Conservation (phyloP, 768 basidiomycete genomes). For the Leccinum subgranulosum region DNA sequence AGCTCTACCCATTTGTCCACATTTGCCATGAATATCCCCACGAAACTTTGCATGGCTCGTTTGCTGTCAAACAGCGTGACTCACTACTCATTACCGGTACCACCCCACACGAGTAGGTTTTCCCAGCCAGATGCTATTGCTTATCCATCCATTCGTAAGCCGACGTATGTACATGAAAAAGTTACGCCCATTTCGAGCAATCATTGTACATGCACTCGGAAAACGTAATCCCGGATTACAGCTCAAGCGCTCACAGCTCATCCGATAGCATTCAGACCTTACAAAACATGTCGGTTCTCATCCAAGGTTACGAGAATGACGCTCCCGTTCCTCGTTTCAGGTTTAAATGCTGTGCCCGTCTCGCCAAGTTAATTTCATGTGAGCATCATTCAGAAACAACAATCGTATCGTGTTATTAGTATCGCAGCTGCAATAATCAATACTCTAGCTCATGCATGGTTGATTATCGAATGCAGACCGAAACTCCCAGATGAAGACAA, state of each 20-base stretch:
- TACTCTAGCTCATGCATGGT: neutral
- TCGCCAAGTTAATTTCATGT: neutral
- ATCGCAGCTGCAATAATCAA: neutral
- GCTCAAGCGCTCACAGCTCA: neutral
- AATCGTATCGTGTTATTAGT: neutral
- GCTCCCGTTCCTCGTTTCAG: neutral
- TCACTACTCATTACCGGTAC: neutral
- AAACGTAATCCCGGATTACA: neutral
- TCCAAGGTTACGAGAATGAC: conserved; percentile 3
- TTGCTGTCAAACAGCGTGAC: neutral
- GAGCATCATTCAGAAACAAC: neutral
- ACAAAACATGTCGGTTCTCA: conserved; percentile 11
- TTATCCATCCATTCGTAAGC: neutral
- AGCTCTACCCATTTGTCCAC: neutral
- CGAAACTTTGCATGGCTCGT: neutral
- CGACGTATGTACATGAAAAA: neutral
- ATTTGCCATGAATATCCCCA: neutral
- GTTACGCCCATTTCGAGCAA: neutral
- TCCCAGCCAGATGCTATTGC: neutral
- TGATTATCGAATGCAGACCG: neutral
- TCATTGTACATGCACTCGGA: neutral
- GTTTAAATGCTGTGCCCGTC: neutral
- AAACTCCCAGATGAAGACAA: neutral
- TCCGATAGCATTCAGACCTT: conserved; percentile 15
- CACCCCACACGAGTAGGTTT: neutral